A percentile compares a stretch with the other conserved stretches of the same genome.
Evolutionary conservation across 2,329 filamentous ascomycete genomes (phyloP).

Genomic region (Colletotrichum gigasporum): DNA sequence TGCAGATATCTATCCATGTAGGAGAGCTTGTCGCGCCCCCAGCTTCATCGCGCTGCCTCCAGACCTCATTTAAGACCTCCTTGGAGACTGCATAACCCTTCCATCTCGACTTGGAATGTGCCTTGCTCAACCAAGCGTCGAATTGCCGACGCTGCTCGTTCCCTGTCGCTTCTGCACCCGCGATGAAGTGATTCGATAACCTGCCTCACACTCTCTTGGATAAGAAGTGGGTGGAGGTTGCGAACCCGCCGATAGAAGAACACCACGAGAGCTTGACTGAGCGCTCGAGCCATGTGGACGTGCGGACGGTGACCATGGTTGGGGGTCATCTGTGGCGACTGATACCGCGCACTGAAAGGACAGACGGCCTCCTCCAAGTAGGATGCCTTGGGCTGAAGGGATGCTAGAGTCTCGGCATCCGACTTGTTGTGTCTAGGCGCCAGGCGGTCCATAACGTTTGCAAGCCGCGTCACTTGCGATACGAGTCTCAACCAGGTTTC

Average conservation of each 20-base stretch:
- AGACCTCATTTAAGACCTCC: neutral
- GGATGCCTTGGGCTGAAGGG: neutral
- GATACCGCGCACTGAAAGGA: neutral
- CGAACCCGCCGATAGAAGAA: conserved; percentile 11
- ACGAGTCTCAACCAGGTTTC: neutral
- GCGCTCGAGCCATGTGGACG: neutral
- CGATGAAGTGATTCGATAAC: neutral
- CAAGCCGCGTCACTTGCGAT: neutral
- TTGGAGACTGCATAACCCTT: neutral
- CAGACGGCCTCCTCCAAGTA: neutral
- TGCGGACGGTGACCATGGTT: neutral
- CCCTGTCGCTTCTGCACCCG: neutral
- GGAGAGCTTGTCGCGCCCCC: neutral
- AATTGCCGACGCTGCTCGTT: neutral
- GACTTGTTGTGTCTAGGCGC: neutral
- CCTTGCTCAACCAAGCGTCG: neutral
- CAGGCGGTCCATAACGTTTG: conserved; percentile 10
- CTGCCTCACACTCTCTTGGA: neutral
- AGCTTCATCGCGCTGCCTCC: neutral
- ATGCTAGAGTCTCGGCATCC: neutral
- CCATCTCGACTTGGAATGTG: neutral
- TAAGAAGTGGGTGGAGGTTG: neutral
- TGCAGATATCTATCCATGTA: conserved; percentile 1
- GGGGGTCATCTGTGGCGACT: neutral
- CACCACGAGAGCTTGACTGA: neutral